phyloP scores from a whole-genome alignment of 1,284 basidiomycete species.

The Leccinum glutinopallens region DNA sequence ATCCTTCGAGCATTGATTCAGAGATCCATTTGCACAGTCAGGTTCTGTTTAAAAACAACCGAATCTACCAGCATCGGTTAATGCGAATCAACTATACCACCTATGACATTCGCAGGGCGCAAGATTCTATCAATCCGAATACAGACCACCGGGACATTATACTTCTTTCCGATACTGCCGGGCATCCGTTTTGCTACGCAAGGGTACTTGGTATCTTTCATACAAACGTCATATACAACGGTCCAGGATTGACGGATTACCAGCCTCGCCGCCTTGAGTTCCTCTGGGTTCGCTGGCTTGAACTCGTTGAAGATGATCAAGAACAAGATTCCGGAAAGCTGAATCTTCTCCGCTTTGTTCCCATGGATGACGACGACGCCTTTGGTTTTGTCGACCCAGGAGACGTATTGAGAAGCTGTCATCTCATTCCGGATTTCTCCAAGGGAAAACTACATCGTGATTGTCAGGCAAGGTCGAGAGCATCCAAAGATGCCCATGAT shows the following conservation, averaged over 20 bases:
- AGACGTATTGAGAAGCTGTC: background rate
- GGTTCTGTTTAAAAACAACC: no score
- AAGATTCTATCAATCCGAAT: background rate
- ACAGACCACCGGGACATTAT: background rate
- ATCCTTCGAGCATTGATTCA: no score
- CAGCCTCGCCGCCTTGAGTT: conserved; percentile 1
- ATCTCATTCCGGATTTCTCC: background rate
- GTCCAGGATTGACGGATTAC: background rate
- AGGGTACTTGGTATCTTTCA: background rate
- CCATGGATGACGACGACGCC: background rate
- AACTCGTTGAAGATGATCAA: background rate
- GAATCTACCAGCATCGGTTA: no score
- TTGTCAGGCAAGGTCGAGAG: background rate
- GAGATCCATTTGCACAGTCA: no score
- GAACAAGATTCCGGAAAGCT: background rate
- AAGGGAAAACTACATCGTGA: background rate
- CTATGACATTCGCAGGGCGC: background rate
- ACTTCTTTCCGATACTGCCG: background rate
- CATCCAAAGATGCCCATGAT: background rate
- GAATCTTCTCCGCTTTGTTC: background rate
- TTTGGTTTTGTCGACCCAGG: background rate
- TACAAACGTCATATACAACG: background rate
- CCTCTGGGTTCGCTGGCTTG: background rate
- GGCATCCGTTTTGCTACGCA: background rate
- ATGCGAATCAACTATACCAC: background rate